Base-by-base conservation (phyloP, 2,329 filamentous ascomycete species). In the Pyrenophora tritici-repentis region DNA sequence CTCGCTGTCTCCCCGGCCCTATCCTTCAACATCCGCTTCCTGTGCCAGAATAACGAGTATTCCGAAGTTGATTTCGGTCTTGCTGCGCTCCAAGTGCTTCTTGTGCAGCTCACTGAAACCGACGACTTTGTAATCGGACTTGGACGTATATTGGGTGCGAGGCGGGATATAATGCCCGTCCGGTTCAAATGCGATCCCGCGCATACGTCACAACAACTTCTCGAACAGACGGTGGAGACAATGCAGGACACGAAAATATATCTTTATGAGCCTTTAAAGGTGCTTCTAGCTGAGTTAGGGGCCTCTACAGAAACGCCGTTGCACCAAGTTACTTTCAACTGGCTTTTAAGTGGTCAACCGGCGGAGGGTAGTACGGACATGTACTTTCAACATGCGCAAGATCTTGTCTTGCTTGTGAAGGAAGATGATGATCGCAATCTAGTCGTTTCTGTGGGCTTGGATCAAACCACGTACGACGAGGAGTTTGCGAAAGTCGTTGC, bases 101-200 rank as follows among this genome's bases (percentile, higher is more conserved):
- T 48, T 17, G 14, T 26, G 33, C 46, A 42, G 20, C 34, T 48
- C n/a, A 48, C 39, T 17, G 46, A 31, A 26, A 34, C 39, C n/a
- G 33, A 42, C 13, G 46, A 48, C 37, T 41, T 48, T 6, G 45
- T 48, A 13, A 17, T 48, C 4, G 45, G 45, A 3, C 31, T 48
- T 2, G 45, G 37, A 26, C 45, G 45, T 9, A 32, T 31, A 13
- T 14, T 48, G n/a, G 38, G 31, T 6, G 32, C 16, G 10, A 42
- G 20, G 31, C 24, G 45, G 31, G 31, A 42, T 26, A 16, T 42
- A 5, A 40, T 42, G 37, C 45, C 45, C 9, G 37, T 48, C 6
- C 31, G 38, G 6, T 48, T 48, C 38, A 24, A 36, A 22, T 20
- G 29, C 13, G 31, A 36, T n/a, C 17, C n/a, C 3, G 14, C 17